Percentiles rank a stretch among this genome's conserved stretches.
phyloP scores from a whole-genome alignment of 192 early-diverging fungal species.

The Geranomyces michiganensis region DNA sequence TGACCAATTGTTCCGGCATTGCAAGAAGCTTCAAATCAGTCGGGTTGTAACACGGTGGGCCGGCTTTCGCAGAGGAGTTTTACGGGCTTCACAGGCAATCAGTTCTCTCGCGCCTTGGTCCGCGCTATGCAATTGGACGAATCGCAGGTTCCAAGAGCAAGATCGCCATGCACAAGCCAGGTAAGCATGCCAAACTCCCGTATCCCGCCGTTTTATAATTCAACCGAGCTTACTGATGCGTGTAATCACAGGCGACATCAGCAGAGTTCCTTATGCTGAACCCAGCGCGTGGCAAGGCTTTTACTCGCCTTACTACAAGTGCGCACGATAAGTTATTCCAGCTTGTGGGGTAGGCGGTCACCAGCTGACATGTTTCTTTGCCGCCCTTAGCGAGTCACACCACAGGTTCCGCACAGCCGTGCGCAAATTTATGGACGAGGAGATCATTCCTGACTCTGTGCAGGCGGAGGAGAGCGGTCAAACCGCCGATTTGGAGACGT shows the following conservation, averaged over 20 bases:
- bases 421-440: slow-evolving; percentile 39
- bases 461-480: slow-evolving; percentile 31
- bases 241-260: slow-evolving; percentile 24
- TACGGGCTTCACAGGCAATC: slow-evolving; percentile 51
- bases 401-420: slow-evolving; percentile 38
- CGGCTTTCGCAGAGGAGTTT: slow-evolving; percentile 39
- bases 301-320: slow-evolving; percentile 47
- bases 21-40: background rate
- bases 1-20: background rate
- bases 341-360: background rate
- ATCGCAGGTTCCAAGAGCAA: slow-evolving; percentile 40
- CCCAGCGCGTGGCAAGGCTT: slow-evolving; percentile 41
- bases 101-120: slow-evolving; percentile 32
- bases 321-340: background rate
- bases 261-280: slow-evolving; percentile 44
- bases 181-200: background rate
- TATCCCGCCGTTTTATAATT: background rate
- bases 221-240: background rate
- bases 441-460: slow-evolving; percentile 33
- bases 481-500: slow-evolving; percentile 35
- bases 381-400: slow-evolving; percentile 26
- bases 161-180: slow-evolving; percentile 37
- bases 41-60: background rate
- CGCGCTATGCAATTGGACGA: slow-evolving; percentile 26
- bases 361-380: background rate